These are phyloP conservation scores for Serendipita sp. DNA, from an alignment of 768 basidiomycete species.

Conservation along the genomic window DNA sequence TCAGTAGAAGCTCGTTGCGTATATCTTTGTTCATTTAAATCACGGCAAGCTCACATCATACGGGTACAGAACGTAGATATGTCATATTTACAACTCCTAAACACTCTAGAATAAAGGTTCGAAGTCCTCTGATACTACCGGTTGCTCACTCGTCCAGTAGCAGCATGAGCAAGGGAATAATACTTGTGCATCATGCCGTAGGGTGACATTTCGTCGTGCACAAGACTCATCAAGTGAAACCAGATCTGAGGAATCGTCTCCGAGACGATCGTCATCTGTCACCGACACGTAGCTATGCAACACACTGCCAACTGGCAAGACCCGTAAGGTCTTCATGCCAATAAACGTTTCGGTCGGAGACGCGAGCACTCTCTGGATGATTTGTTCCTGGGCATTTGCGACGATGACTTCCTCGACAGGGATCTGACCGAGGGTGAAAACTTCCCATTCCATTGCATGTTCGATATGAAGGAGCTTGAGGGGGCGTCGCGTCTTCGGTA, in stretches of 20 bases:
- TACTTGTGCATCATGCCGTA: background rate
- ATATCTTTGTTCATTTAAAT: no score
- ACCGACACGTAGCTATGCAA: background rate
- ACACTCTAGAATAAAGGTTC: no score
- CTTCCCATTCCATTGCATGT: background rate
- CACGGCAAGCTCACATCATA: no score
- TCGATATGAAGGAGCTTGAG: background rate
- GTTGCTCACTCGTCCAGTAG: no score
- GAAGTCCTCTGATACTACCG: no score
- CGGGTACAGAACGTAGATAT: no score
- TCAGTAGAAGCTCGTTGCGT: no score
- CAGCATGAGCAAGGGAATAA: conserved; percentile 1
- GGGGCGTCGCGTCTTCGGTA: background rate
- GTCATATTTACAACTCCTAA: no score
- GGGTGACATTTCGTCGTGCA: background rate
- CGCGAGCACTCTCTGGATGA: background rate
- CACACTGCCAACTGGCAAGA: background rate
- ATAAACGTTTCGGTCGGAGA: background rate
- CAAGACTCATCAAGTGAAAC: background rate
- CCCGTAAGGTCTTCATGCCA: background rate
- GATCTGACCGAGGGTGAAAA: background rate
- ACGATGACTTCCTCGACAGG: background rate
- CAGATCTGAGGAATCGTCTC: background rate
- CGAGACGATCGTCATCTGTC: background rate
- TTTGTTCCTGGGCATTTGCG: background rate